Percentiles rank a stretch among this genome's conserved stretches.
Conservation (phyloP, 1,139 yeast genomes). For the Taphrina confusa region DNA sequence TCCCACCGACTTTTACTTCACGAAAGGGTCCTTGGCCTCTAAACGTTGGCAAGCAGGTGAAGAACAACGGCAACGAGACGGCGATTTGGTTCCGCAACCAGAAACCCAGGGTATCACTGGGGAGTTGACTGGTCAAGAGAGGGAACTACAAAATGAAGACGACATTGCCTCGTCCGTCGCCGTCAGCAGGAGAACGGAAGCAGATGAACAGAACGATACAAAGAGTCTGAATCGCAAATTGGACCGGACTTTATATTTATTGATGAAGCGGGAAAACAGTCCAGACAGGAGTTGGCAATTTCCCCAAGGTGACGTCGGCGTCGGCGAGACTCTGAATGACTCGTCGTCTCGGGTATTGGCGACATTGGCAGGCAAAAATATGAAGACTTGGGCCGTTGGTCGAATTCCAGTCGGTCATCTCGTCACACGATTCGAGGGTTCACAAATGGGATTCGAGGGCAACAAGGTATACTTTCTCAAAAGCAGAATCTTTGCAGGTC, state of each 20-base stretch:
- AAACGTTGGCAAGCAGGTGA: slow-evolving; percentile 77
- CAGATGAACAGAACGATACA: slow-evolving; percentile 65
- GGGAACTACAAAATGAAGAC: slow-evolving; percentile 50
- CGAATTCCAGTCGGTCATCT: slow-evolving; percentile 67
- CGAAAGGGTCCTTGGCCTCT: slow-evolving; percentile 85
- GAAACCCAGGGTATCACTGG: slow-evolving; percentile 53
- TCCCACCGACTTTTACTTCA: slow-evolving; percentile 89
- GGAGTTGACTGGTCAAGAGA: slow-evolving; percentile 48
- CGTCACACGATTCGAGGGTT: slow-evolving; percentile 1
- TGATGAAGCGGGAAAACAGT: slow-evolving; percentile 54
- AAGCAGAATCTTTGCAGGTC: slow-evolving; percentile 88
- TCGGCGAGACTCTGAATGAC: slow-evolving; percentile 53
- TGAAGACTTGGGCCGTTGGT: slow-evolving; percentile 88
- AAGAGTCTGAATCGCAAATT: slow-evolving; percentile 75
- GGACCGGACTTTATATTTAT: slow-evolving; percentile 74
- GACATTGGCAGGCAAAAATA: slow-evolving; percentile 54
- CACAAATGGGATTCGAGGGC: slow-evolving; percentile 11
- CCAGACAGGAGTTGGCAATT: slow-evolving; percentile 60
- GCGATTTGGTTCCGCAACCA: slow-evolving; percentile 69
- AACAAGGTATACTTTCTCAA: slow-evolving; percentile 69
- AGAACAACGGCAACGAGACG: slow-evolving; percentile 63
- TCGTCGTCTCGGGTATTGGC: slow-evolving; percentile 42
- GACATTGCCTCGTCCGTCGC: slow-evolving; percentile 63
- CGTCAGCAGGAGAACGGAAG: slow-evolving; percentile 71
- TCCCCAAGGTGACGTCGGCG: slow-evolving; percentile 60